phyloP scores from a whole-genome alignment of 441 rosid genomes.

The Pelargonium australe region DNA sequence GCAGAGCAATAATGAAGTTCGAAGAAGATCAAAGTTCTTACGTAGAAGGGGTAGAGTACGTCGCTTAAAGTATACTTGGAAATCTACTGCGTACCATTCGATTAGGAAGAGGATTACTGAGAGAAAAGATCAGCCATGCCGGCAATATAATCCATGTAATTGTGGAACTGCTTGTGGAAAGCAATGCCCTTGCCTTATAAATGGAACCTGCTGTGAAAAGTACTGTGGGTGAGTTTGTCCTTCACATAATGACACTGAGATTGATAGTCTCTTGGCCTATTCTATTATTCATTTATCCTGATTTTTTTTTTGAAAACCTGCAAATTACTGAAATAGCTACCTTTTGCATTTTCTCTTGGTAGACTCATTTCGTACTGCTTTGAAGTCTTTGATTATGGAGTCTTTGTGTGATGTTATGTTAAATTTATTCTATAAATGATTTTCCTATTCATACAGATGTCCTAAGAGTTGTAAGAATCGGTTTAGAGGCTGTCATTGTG shows the following conservation, averaged over 20 bases:
- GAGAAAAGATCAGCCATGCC: conserved; percentile 97
- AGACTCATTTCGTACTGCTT: too few species aligned
- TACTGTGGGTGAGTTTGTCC: conserved; percentile 79
- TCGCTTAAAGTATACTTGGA: conserved; percentile 96
- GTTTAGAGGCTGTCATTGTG: conserved; percentile 98
- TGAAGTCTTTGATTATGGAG: background rate
- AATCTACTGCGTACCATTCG: conserved; percentile 97
- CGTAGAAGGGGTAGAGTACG: conserved; percentile 95
- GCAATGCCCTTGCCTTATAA: conserved; percentile 79
- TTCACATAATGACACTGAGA: too few species aligned
- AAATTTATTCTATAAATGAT: conserved; percentile 18
- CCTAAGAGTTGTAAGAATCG: conserved; percentile 97
- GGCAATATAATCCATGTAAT: conserved; percentile 94
- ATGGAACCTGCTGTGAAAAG: conserved; percentile 98
- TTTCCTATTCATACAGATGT: conserved; percentile 47
- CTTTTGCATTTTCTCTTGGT: too few species aligned
- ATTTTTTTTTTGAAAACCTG: too few species aligned
- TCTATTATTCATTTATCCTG: too few species aligned
- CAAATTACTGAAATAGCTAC: too few species aligned
- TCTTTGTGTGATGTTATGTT: background rate
- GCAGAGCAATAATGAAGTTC: conserved; percentile 68
- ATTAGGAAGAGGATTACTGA: conserved; percentile 84
- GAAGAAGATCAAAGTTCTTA: conserved; percentile 90
- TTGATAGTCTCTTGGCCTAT: too few species aligned
- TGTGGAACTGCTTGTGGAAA: conserved; percentile 92